phyloP scores from a whole-genome alignment of 2,329 filamentous ascomycete species.

The Magnaporthiopsis rhizophila region DNA sequence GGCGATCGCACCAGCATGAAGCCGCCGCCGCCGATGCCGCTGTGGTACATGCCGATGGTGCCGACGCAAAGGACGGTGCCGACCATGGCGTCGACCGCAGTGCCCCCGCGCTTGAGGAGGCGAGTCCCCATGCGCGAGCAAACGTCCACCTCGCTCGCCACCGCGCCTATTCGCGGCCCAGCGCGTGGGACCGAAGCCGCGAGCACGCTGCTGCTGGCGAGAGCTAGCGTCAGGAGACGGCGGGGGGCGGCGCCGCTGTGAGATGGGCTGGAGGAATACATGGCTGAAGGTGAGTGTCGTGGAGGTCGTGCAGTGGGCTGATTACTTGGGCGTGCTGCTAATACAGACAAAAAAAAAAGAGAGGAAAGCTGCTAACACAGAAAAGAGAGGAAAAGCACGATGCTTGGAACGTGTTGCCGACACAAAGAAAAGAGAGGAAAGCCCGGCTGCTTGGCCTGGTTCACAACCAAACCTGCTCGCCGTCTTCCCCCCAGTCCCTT shows the following conservation, averaged over 20 bases:
- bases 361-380: too few species aligned
- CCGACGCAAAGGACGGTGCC: conserved; percentile 59
- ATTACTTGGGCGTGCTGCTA: too few species aligned
- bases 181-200: not conserved
- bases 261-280: not conserved
- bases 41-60: conserved; percentile 56
- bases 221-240: not conserved
- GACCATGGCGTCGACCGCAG: conserved; percentile 59
- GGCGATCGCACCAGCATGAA: conserved; percentile 64
- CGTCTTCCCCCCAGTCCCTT: not conserved
- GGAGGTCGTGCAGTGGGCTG: not conserved
- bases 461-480: not conserved
- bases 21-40: conserved; percentile 69
- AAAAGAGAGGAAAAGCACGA: too few species aligned
- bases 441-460: too few species aligned
- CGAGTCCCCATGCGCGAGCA: conserved; percentile 53
- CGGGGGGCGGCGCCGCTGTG: not conserved
- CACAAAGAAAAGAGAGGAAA: too few species aligned
- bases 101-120: conserved; percentile 51
- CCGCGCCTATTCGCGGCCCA: conserved; percentile 38
- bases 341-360: too few species aligned
- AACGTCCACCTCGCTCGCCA: conserved; percentile 51
- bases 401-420: too few species aligned
- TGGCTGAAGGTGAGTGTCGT: not conserved
- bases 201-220: not conserved